A percentile compares a stretch with the other conserved stretches of the same genome.
Evolutionary conservation across 2,329 filamentous ascomycete species (phyloP).

Genomic region (Cyclaneusma minus): DNA sequence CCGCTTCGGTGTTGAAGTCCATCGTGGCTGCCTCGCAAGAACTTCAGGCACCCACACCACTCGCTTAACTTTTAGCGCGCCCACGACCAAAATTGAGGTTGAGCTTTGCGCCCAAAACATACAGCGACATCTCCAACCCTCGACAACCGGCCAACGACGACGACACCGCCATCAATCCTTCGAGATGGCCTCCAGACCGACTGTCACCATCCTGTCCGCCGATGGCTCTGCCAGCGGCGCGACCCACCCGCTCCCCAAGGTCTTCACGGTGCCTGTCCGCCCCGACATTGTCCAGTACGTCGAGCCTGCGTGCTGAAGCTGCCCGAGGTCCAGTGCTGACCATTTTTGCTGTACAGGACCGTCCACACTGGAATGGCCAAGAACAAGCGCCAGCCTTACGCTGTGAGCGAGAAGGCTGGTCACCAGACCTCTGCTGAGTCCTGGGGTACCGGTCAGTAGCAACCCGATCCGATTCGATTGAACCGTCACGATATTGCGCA

Average conservation of each 20-base stretch:
- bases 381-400: constrained; percentile 99
- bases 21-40: too few relatives aligned
- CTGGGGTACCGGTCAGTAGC: constrained; percentile 95
- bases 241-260: constrained; percentile 82
- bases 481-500: not conserved
- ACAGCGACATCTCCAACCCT: too few relatives aligned
- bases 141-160: constrained; percentile 11
- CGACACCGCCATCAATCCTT: constrained; percentile 16
- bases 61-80: too few relatives aligned
- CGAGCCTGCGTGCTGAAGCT: constrained; percentile 4
- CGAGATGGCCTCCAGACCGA: constrained; percentile 83
- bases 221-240: constrained; percentile 85
- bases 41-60: too few relatives aligned
- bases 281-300: constrained; percentile 95
- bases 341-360: constrained; percentile 25
- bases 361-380: constrained; percentile 99
- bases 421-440: constrained; percentile 99
- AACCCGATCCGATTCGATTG: too few relatives aligned
- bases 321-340: constrained; percentile 2
- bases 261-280: constrained; percentile 96
- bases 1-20: too few relatives aligned
- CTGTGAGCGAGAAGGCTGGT: constrained; percentile 99
- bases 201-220: constrained; percentile 91
- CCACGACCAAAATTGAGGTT: too few relatives aligned
- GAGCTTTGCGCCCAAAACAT: too few relatives aligned